Percentiles rank a stretch among this genome's conserved stretches.
Evolutionary conservation across 129 eudicot species (phyloP).

Genomic region (Saposhnikovia divaricata): DNA sequence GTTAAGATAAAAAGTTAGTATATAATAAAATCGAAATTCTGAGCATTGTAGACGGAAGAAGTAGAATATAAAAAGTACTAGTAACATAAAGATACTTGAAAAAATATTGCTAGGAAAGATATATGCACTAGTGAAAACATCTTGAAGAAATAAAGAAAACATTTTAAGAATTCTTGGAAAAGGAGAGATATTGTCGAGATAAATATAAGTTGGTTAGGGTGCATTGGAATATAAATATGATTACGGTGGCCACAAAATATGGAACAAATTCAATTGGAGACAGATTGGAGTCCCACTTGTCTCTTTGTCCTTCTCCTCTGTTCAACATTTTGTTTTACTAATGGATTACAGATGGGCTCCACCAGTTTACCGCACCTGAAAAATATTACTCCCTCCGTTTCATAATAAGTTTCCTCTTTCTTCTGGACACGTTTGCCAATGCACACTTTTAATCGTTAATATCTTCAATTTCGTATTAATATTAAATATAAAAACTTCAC

Average conservation of each 20-base stretch:
- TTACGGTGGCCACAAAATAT: constrained; percentile 7
- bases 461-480: no score
- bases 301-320: constrained; percentile 5
- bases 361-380: neutral
- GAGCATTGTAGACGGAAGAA: no score
- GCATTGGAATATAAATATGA: neutral
- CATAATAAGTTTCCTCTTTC: no score
- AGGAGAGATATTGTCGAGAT: constrained; percentile 1
- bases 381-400: no score
- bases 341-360: constrained; percentile 1
- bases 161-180: neutral
- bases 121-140: neutral
- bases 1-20: no score
- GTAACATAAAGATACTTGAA: no score
- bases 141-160: neutral
- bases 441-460: no score
- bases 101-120: no score
- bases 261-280: neutral
- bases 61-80: neutral
- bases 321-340: constrained; percentile 2
- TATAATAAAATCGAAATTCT: no score
- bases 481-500: no score
- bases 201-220: neutral
- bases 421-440: no score
- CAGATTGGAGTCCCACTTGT: constrained; percentile 8